Evolutionary conservation across 208 protist genomes (phyloP).

Genomic region (Leishmania turanica): DNA sequence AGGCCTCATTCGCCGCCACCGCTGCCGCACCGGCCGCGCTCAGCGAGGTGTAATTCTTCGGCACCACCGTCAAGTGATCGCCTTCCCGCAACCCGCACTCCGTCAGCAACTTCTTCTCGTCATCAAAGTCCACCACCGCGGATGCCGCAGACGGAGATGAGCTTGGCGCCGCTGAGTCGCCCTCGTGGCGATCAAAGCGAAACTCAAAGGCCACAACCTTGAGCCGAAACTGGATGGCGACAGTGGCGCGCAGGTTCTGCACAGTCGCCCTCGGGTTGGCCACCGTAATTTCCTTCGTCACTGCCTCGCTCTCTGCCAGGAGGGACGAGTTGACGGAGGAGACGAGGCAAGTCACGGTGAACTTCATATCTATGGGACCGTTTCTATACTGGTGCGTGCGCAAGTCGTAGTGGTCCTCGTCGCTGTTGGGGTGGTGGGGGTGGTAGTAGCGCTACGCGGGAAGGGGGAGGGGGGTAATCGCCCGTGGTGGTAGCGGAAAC

Average conservation of each 20-base stretch:
- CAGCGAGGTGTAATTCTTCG: conserved; percentile 24
- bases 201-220: conserved; percentile 64
- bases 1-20: background rate
- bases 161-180: background rate
- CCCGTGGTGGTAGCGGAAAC: conserved; percentile 2
- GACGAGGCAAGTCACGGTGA: conserved; percentile 59
- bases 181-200: conserved; percentile 17
- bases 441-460: background rate
- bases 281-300: conserved; percentile 77
- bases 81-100: conserved; percentile 74
- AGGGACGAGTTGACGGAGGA: conserved; percentile 42
- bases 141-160: background rate
- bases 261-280: conserved; percentile 76
- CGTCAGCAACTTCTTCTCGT: conserved; percentile 64
- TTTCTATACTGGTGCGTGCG: background rate
- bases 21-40: background rate
- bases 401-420: background rate
- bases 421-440: background rate
- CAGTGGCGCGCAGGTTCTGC: conserved; percentile 70
- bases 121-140: conserved; percentile 48
- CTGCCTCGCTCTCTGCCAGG: conserved; percentile 34
- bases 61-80: conserved; percentile 58
- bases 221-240: conserved; percentile 75
- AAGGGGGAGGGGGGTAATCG: background rate
- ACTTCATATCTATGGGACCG: conserved; percentile 52